Evolutionary conservation across 805 yeast genomes (phyloP).

Genomic region (Cyberlindnera veronae): DNA sequence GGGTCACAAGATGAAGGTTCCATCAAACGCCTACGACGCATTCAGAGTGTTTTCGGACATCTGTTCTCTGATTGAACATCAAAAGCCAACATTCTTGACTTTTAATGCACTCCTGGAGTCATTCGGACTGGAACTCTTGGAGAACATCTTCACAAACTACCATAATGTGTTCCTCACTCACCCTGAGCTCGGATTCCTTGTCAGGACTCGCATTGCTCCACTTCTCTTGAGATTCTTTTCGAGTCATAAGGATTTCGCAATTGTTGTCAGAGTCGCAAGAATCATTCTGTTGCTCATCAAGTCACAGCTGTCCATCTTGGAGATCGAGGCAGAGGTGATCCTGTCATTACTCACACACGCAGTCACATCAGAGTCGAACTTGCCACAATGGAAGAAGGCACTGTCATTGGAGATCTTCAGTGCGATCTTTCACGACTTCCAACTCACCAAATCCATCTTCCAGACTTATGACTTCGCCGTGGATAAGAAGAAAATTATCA

Average conservation of each 20-base stretch:
- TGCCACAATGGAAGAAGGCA: constrained; percentile 69
- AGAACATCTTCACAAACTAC: constrained; percentile 70
- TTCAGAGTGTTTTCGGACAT: constrained; percentile 68
- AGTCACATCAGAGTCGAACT: constrained; percentile 51
- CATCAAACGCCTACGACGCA: constrained; percentile 63
- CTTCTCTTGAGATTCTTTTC: constrained; percentile 65
- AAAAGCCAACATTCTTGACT: constrained; percentile 51
- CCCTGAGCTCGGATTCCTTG: constrained; percentile 59
- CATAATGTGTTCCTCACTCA: constrained; percentile 50
- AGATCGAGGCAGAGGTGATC: constrained; percentile 78
- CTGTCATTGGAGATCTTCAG: constrained; percentile 71
- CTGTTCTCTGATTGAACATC: constrained; percentile 61
- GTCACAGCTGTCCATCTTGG: constrained; percentile 52
- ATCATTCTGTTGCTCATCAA: constrained; percentile 59
- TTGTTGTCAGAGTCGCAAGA: constrained; percentile 72
- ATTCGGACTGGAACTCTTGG: constrained; percentile 79
- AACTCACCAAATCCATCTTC: constrained; percentile 49
- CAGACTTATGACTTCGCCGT: constrained; percentile 54
- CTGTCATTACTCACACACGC: constrained; percentile 70
- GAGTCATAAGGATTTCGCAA: constrained; percentile 56
- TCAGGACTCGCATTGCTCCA: constrained; percentile 72
- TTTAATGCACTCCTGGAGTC: constrained; percentile 52
- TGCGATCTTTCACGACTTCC: constrained; percentile 54
- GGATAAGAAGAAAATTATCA: constrained; percentile 58
- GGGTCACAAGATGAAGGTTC: constrained; percentile 39